Base-by-base conservation (phyloP, 352 stramenopile genomes). In the Globisporangium lucens region DNA sequence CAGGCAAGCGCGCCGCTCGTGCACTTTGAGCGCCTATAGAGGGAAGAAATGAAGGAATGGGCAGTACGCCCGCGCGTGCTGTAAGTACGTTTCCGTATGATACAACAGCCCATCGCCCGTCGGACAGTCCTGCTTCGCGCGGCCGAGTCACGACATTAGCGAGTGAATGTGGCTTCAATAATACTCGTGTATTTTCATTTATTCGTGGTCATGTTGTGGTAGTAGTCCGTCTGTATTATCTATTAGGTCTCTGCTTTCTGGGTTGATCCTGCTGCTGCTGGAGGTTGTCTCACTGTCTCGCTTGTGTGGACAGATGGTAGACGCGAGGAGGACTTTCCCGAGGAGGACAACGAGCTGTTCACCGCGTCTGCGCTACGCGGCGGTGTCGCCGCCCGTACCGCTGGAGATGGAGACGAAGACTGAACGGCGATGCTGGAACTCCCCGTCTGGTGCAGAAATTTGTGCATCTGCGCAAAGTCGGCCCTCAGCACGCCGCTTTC, bases 381-480 rank as follows among this genome's bases (percentile, higher is more conserved):
- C 4, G 65, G 43, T 43, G 58, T 56, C 24, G 51, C 43, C 24
- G 6, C 33, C 5, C 9, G 7, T 4, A 52, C 51, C 49, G 38
- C 60, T 22, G 17, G 13, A 10, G 43, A 12, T 33, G 30, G 30
- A 51, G 38, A 46, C 0, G 43, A 22, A 20, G 43, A 22, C 9
- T n/a, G 43, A 51, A 51, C 6, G 43, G 15, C 17, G 43, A 17
- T 51, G 17, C 43, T 51, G 33, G 15, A 33, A 49, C 68, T 4
- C 60, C 67, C 9, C 49, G 65, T 78, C 57, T 89, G 81, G 52
- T 93, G 85, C 35, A 93, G 74, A 41, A 90, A 91, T 49, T 85
- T 84, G 74, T 91, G 81, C 71, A 91, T 87, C 29, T 87, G 69
- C 10, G 81, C 75, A 66, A 89, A 89, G 33, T 89, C 80, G 0